A percentile compares a stretch with the other conserved stretches of the same genome.
phyloP scores from a whole-genome alignment of 2,329 filamentous ascomycete genomes.

The Ceratocystis papillata region DNA sequence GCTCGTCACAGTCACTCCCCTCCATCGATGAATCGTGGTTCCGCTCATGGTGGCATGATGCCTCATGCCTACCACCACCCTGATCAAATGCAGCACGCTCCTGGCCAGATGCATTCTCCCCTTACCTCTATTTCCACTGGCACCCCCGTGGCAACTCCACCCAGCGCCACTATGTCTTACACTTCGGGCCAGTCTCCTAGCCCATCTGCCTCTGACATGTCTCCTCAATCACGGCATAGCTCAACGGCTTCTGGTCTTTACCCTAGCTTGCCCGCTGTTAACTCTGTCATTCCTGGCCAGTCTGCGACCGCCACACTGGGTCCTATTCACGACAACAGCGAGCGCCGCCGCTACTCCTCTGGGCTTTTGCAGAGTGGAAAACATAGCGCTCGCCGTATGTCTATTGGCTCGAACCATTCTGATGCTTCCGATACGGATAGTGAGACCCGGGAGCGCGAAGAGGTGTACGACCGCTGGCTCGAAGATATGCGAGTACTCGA shows the following conservation, averaged over 20 bases:
- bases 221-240: conserved; percentile 52
- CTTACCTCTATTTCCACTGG: conserved; percentile 50
- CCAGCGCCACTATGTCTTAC: conserved; percentile 65
- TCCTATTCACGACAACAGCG: conserved; percentile 51
- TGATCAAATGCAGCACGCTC: conserved; percentile 30
- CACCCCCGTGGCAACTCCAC: conserved; percentile 66
- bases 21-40: conserved; percentile 33
- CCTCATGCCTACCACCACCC: conserved; percentile 26
- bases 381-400: conserved; percentile 32
- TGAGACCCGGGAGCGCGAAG: conserved; percentile 46
- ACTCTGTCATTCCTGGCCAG: conserved; percentile 56
- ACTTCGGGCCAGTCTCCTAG: conserved; percentile 65
- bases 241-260: conserved; percentile 56
- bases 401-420: conserved; percentile 37
- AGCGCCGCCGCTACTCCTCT: conserved; percentile 54
- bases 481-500: conserved; percentile 57
- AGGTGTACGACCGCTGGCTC: conserved; percentile 54
- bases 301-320: conserved; percentile 62
- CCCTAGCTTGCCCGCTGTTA: conserved; percentile 58
- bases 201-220: conserved; percentile 59
- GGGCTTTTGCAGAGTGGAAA: conserved; percentile 54
- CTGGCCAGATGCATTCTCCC: conserved; percentile 51
- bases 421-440: conserved; percentile 45
- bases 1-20: conserved; percentile 50
- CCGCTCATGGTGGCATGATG: conserved; percentile 28